Conservation (phyloP, 768 basidiomycete genomes). For the Serendipita indica region DNA sequence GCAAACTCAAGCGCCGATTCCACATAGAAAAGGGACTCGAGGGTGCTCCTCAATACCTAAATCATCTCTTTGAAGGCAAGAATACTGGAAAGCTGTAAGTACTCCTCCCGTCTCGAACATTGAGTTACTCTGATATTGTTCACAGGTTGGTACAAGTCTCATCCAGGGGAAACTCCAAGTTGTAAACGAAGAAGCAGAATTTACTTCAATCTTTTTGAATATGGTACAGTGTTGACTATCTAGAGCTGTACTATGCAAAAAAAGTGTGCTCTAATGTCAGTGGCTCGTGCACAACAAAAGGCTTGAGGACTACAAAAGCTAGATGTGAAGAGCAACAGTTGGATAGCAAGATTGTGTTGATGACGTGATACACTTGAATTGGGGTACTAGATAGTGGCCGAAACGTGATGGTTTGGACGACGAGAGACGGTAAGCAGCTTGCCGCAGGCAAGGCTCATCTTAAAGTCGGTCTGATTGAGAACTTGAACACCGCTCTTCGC, state of each 20-base stretch:
- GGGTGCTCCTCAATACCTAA: conserved; percentile 54
- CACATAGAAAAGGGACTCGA: conserved; percentile 66
- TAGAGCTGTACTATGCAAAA: too few relatives aligned
- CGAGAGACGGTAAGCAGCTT: not conserved
- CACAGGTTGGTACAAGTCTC: conserved; percentile 10
- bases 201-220: too few relatives aligned
- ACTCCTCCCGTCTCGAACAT: conserved; percentile 6
- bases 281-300: too few relatives aligned
- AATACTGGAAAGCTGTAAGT: conserved; percentile 64
- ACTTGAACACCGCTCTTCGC: not conserved
- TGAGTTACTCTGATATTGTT: conserved; percentile 6
- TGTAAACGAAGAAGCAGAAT: conserved; percentile 5
- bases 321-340: not conserved
- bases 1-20: conserved; percentile 65
- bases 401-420: too few relatives aligned
- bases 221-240: too few relatives aligned
- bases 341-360: not conserved
- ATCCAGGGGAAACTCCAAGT: not conserved
- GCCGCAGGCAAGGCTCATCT: not conserved
- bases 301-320: too few relatives aligned
- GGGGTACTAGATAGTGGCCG: too few relatives aligned
- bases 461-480: not conserved
- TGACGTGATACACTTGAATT: too few relatives aligned
- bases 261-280: too few relatives aligned
- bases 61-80: conserved; percentile 55